Evolutionary conservation across 768 basidiomycete species (phyloP), one percentile per base, ranked within the genome.

Genomic region (Suillus decipiens): DNA sequence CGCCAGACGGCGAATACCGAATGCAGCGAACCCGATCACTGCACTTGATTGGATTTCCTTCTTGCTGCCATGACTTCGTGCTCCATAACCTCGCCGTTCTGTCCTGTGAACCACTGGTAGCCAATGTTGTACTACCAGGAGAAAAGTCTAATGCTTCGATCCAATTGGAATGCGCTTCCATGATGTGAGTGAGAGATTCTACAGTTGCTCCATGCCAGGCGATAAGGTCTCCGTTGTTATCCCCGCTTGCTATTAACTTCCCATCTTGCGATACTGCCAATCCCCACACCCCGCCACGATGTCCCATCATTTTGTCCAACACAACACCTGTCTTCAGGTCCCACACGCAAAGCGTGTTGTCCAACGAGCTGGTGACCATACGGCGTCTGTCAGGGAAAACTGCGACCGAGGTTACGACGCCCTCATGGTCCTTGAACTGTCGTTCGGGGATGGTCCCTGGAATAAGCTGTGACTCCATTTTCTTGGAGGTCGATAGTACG

Each of bases 191-290:
- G 43, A 45, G n/a, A 22, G 9, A n/a, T 43, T n/a, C 43, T n/a
- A 19, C 43, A 43, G 43, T 45, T 45, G n/a, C 43, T 22, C 45
- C 45, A n/a, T 45, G 45, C 45, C 45, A 45, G 45, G 45, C 45
- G 11, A 45, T 2, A n/a, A 22, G n/a, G 3, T 45, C 45, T 45
- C 45, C n/a, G n/a, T 22, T 45, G 5, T 22, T 22, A 22, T 22
- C 45, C 22, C 45, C 45, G 4, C n/a, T 22, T 45, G 45, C 45
- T 12, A 45, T 22, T 5, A 45, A 45, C n/a, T 12, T 11, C n/a
- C 10, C 45, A 22, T 45, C n/a, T 45, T n/a, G 45, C 5, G 47
- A 24, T 6, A 24, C 2, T 24, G 22, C 47, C 12, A 48, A 24
- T 24, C 47, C 47, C 10, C 4, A 45, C n/a, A 45, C 45, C n/a